Conservation (phyloP, 2,329 filamentous ascomycete species). For the Penicillium crustosum region DNA sequence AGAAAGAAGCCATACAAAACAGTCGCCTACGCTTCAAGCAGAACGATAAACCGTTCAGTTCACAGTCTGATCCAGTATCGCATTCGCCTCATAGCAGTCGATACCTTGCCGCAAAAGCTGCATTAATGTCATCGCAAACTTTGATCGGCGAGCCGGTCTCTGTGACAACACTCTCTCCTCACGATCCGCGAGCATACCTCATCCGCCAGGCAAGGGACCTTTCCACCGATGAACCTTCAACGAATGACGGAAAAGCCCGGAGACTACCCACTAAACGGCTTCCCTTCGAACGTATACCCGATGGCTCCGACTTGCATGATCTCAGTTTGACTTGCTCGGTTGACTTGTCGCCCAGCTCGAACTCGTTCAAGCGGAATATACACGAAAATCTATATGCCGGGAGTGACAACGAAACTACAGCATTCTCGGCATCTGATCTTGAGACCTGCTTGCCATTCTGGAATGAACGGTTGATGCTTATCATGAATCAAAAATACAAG, state of each 20-base stretch:
- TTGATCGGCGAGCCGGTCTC: conserved; percentile 7
- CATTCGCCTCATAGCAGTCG: conserved; percentile 17
- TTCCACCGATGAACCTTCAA: neutral
- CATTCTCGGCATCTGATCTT: conserved; percentile 8
- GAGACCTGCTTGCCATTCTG: conserved; percentile 8
- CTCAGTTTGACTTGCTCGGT: neutral
- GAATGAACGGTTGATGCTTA: conserved; percentile 11
- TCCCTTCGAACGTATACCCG: conserved; percentile 23
- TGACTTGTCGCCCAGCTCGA: neutral
- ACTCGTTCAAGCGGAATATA: neutral
- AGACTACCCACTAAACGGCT: conserved; percentile 11
- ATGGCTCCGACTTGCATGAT: conserved; percentile 16
- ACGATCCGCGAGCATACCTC: conserved; percentile 22
- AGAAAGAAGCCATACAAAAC: conserved; percentile 22
- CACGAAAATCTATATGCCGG: conserved; percentile 4
- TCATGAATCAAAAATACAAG: conserved; percentile 15
- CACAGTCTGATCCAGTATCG: neutral
- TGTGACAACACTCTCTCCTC: neutral
- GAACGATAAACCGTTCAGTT: neutral
- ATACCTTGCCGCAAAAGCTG: conserved; percentile 22
- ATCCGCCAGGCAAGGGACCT: conserved; percentile 3
- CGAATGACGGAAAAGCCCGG: neutral
- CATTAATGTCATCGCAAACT: conserved; percentile 8
- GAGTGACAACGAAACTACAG: neutral
- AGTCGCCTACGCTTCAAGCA: neutral